phyloP scores from a whole-genome alignment of 2,329 filamentous ascomycete species.

The Venturia asperata region DNA sequence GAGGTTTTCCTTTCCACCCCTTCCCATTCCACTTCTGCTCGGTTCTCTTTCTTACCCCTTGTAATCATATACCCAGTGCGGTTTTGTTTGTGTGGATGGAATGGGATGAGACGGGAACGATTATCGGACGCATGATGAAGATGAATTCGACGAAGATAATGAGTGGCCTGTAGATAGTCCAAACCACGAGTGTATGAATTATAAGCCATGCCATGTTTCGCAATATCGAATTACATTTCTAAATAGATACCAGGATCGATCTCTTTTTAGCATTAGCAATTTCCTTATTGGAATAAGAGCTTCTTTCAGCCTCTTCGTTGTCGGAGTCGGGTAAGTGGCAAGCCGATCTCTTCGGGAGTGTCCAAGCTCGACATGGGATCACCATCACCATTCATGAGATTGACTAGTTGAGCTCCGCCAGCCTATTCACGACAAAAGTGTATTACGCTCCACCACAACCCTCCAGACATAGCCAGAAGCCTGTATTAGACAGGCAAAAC shows the following conservation, averaged over 20 bases:
- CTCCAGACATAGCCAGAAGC: background rate
- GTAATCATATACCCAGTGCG: constrained; percentile 13
- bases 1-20: background rate
- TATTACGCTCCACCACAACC: background rate
- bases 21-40: background rate
- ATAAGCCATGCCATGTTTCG: background rate
- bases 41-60: background rate
- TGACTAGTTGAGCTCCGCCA: background rate
- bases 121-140: background rate
- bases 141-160: background rate
- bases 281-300: background rate
- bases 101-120: background rate
- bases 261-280: no score
- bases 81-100: background rate
- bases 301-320: background rate
- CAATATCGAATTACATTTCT: background rate
- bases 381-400: no score
- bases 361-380: background rate
- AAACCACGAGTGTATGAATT: background rate
- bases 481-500: background rate
- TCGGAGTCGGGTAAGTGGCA: background rate
- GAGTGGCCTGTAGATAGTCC: constrained; percentile 1
- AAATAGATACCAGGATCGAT: no score
- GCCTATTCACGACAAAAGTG: background rate
- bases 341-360: background rate